Evolutionary conservation across 1,139 yeast genomes (phyloP).

Genomic region (Hanseniaspora gamundiae): DNA sequence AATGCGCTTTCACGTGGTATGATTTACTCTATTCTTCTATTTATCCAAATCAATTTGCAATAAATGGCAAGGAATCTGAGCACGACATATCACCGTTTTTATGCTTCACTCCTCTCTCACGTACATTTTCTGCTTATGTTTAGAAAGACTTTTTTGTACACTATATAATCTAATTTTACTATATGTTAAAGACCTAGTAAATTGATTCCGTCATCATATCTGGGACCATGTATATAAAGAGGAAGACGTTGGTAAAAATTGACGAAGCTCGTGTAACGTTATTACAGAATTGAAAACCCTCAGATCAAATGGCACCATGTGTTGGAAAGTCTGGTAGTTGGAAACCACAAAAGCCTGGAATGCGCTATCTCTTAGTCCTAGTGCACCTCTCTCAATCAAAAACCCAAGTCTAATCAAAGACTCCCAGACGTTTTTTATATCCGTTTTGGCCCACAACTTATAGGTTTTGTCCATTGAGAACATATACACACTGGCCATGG

Average conservation of each 20-base stretch:
- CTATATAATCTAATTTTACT: not conserved
- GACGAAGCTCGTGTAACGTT: constrained; percentile 22
- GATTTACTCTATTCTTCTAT: no score
- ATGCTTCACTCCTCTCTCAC: no score
- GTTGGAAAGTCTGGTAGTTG: constrained; percentile 21
- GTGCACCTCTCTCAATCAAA: constrained; percentile 20
- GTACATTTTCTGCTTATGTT: no score
- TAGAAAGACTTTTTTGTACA: not conserved
- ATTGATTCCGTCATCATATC: constrained; percentile 9
- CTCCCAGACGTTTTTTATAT: constrained; percentile 47
- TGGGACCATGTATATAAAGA: constrained; percentile 24
- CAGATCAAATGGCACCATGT: constrained; percentile 22
- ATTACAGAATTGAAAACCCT: constrained; percentile 20
- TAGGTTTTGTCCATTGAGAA: constrained; percentile 28
- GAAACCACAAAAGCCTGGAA: constrained; percentile 24
- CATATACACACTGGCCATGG: constrained; percentile 25
- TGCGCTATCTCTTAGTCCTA: constrained; percentile 22
- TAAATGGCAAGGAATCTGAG: no score
- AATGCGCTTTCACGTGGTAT: not conserved
- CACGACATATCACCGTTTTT: no score
- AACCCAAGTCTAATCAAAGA: constrained; percentile 18
- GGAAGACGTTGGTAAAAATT: constrained; percentile 20
- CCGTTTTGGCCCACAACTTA: constrained; percentile 37
- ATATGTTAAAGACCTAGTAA: not conserved
- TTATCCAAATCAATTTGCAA: no score